Evolutionary conservation across 805 yeast species (phyloP), one percentile per base, ranked within the genome.

Genomic region (Candida ficus): DNA sequence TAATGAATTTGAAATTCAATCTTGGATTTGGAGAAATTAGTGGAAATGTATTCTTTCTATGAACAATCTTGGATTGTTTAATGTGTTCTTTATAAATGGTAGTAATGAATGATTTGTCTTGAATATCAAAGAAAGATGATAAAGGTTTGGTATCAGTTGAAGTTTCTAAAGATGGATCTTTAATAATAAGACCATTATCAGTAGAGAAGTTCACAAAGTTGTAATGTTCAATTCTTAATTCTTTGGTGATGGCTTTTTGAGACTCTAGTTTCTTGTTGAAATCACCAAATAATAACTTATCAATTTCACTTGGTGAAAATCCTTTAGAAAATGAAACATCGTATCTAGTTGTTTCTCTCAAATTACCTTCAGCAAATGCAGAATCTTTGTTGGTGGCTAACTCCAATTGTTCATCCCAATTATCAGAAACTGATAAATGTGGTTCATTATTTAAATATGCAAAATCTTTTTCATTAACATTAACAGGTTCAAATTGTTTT

Each of bases 401-500:
- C 35, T 70, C 72, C 36, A 83, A 56, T 52, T 83, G 91, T 12
- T 71, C 65, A 19, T 75, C 66, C 91, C 95, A 85, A 47, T 80
- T 73, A 25, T 67, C 67, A 7, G 82, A 69, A 1, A 68, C 66
- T 1, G 78, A 73, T 31, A 78, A 62, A 22, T 66, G 56, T 1
- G 79, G 71, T 21, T 64, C 63, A 5, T 57, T 65, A 45, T 69
- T 73, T 32, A 66, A 59, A 46, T 63, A 68, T 28, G 54, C 72
- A 57, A 70, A 62, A 51, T 75, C 79, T 2, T 64, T 55, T 23
- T 66, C 74, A 19, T 63, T 64, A 13, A 73, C 61, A 43, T 77
- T 76, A n/a, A 50, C 49, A 0, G 91, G 91, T 57, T 84, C 93
- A 54, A 75, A 84, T 3, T 78, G 83, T 50, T 77, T 81, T 48